Percentiles rank a stretch among this genome's conserved stretches.
phyloP scores from a whole-genome alignment of 148 eudicot species.

The Amaranthus hypochondriacus region DNA sequence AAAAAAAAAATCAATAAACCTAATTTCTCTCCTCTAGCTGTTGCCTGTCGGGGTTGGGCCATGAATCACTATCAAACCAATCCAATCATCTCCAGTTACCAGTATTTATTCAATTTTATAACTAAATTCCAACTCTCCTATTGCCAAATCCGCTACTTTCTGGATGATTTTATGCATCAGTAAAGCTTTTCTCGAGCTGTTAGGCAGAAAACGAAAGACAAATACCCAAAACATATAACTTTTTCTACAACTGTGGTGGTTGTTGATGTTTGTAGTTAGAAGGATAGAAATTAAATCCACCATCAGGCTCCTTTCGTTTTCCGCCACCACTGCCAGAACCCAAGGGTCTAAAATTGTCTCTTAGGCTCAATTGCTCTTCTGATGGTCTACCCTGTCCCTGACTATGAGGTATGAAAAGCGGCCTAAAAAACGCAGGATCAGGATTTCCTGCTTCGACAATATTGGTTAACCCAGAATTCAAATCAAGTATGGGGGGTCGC shows the following conservation, averaged over 20 bases:
- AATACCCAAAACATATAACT: conserved; percentile 11
- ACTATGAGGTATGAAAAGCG: conserved; percentile 37
- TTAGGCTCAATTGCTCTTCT: conserved; percentile 34
- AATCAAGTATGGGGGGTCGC: conserved; percentile 37
- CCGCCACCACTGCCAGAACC: conserved; percentile 44
- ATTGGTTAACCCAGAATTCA: conserved; percentile 44
- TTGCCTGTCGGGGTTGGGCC: conserved; percentile 18
- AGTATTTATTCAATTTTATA: conserved; percentile 30
- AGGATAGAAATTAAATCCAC: conserved; percentile 61
- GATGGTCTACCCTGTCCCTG: conserved; percentile 37
- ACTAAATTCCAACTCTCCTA: conserved; percentile 17
- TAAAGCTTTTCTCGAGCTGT: conserved; percentile 23
- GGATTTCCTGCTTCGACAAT: conserved; percentile 46
- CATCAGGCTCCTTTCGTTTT: conserved; percentile 83
- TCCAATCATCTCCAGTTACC: conserved; percentile 19
- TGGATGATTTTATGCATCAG: conserved; percentile 13
- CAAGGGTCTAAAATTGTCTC: conserved; percentile 42
- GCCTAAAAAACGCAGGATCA: conserved; percentile 48
- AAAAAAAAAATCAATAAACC: conserved; percentile 38
- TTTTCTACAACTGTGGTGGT: conserved; percentile 67
- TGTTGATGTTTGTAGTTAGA: conserved; percentile 52
- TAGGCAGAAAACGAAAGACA: conserved; percentile 24
- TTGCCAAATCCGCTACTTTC: conserved; percentile 17
- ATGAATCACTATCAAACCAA: conserved; percentile 33
- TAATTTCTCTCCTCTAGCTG: conserved; percentile 34